These are phyloP conservation scores for Aureobasidium sp. DNA, from an alignment of 2,329 filamentous ascomycete genomes.

Conservation along the genomic window DNA sequence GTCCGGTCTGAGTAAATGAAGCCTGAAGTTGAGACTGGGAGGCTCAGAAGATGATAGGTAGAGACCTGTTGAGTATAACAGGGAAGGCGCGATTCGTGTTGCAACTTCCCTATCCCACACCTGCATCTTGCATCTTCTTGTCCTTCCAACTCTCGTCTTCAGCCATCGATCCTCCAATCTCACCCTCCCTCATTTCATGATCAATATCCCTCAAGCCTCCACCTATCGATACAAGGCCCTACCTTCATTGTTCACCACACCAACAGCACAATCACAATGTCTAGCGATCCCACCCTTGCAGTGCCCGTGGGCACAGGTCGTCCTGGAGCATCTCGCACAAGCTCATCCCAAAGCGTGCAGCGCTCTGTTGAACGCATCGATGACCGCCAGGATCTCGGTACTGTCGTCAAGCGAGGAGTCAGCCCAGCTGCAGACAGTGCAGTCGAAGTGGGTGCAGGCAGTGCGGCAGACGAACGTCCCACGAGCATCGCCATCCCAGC, in stretches of 20 bases:
- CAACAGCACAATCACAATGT: slow-evolving; percentile 1
- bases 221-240: not conserved
- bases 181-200: slow-evolving; percentile 2
- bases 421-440: slow-evolving; percentile 1
- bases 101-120: not conserved
- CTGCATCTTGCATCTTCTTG: not conserved
- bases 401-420: slow-evolving; percentile 9
- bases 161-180: not conserved
- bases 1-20: not conserved
- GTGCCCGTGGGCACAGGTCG: not conserved
- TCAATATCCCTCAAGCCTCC: not conserved
- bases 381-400: slow-evolving; percentile 9
- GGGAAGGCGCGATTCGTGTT: not conserved
- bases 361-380: slow-evolving; percentile 13
- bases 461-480: slow-evolving; percentile 1
- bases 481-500: slow-evolving; percentile 9
- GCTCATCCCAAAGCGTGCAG: slow-evolving; percentile 8
- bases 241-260: not conserved
- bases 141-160: not conserved
- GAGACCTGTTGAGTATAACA: not conserved
- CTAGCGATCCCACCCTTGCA: not conserved
- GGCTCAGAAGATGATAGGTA: not conserved
- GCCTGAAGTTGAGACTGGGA: not conserved
- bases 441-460: slow-evolving; percentile 4
- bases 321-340: slow-evolving; percentile 10